A percentile compares a stretch with the other conserved stretches of the same genome.
These are phyloP conservation scores for Crithidia thermophila DNA, from an alignment of 208 protist genomes.

Conservation along the genomic window DNA sequence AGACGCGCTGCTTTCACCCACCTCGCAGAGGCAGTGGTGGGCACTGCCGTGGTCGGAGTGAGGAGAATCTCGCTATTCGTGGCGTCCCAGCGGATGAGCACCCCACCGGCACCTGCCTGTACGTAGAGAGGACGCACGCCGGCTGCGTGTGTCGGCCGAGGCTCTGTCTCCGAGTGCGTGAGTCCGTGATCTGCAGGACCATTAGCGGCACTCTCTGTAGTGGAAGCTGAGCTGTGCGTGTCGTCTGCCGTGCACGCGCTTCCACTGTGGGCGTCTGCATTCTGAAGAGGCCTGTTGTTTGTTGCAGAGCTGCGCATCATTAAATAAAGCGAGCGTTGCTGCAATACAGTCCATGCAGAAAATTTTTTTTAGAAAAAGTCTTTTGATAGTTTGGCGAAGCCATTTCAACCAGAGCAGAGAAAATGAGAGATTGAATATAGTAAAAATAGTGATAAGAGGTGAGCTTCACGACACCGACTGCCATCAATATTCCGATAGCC, in stretches of 20 bases:
- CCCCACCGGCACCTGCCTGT: neutral
- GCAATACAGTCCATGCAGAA: too few species aligned
- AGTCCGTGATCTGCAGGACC: neutral
- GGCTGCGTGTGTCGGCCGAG: neutral
- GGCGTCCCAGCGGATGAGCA: conserved; percentile 7
- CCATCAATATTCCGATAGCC: too few species aligned
- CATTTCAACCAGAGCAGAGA: too few species aligned
- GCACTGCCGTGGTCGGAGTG: neutral
- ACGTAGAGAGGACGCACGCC: neutral
- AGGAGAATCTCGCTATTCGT: neutral
- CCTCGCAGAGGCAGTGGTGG: neutral
- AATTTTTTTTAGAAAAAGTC: too few species aligned
- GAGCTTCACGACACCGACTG: too few species aligned
- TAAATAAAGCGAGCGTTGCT: too few species aligned
- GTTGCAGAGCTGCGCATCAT: too few species aligned
- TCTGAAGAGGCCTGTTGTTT: too few species aligned
- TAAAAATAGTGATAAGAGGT: too few species aligned
- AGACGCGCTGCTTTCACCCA: conserved; percentile 20
- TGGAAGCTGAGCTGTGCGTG: neutral
- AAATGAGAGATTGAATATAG: too few species aligned
- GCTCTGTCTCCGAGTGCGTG: neutral
- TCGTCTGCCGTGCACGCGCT: neutral
- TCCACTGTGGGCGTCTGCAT: too few species aligned
- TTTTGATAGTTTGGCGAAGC: too few species aligned
- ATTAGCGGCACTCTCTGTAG: neutral